Base-by-base conservation (phyloP, 2,329 filamentous ascomycete species). In the Fusarium metavorans region DNA sequence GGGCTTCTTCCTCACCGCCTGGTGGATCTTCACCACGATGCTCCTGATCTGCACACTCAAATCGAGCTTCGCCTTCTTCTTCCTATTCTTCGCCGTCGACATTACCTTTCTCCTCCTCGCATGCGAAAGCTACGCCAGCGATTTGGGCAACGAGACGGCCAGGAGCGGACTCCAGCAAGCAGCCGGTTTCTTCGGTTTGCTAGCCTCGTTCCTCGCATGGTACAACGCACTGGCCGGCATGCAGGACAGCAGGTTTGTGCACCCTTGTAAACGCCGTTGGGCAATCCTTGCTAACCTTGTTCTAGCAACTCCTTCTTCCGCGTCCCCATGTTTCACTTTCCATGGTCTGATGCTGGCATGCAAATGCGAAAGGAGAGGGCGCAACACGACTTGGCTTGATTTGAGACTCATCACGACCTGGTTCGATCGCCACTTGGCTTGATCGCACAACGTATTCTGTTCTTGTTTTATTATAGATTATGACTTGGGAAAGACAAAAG, bases 241-340 rank as follows among this genome's bases (percentile, higher is more conserved):
- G 72, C 92, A 92, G 72, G 94, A 97, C 78, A 88, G 90, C 91
- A 81, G 78, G 88, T 84, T 48, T 43, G 52, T 48, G 45, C 25
- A 66, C 16, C 60, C 66, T 67, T 66, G 48, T n/a, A 61, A 64
- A 64, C 25, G 48, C 52, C 65, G 60, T 60, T 61, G 20, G 41
- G 8, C 23, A 48, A 48, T n/a, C 18, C 65, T 54, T 67, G 23
- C 72, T 82, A 85, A 81, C 86, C 80, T 54, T 58, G 63, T n/a
- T 23, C 68, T 56, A 96, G 94, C 87, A 92, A 92, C 85, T 92
- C 89, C 32, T 98, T 97, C 91, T 97, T 97, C 88, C 88, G 96
- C 83, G 91, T 97, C 70, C 95, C 95, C 63, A 95, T 98, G 74
- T 92, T 93, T 79, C 95, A 97, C 88, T 97, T 98, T 88, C 95